phyloP scores from a whole-genome alignment of 2,329 filamentous ascomycete genomes.

The Neoscytalidium dimidiatum region DNA sequence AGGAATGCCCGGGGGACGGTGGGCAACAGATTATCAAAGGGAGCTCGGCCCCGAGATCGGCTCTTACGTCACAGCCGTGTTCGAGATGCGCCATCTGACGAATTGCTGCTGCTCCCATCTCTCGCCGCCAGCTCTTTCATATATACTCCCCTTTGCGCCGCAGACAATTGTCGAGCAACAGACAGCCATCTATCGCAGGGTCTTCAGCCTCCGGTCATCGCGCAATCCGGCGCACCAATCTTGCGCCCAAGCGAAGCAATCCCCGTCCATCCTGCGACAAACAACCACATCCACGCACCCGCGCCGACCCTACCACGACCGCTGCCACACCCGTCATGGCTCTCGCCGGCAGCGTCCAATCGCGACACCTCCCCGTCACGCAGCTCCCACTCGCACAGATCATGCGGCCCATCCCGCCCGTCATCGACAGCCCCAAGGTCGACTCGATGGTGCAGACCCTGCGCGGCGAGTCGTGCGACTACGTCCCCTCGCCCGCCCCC shows the following conservation, averaged over 20 bases:
- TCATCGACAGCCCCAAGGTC: conserved; percentile 21
- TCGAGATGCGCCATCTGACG: conserved; percentile 7
- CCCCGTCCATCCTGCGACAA: not conserved
- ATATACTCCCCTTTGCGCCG: not conserved
- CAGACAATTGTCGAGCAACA: not conserved
- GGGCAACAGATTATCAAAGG: conserved; percentile 5
- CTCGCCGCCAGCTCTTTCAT: not conserved
- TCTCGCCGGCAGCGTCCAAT: conserved; percentile 20
- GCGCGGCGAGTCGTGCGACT: conserved; percentile 13
- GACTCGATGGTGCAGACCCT: conserved; percentile 23
- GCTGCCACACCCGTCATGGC: conserved; percentile 6
- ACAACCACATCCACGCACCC: not conserved
- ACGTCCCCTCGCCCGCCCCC: conserved; percentile 17
- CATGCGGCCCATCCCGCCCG: conserved; percentile 21
- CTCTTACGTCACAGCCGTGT: conserved; percentile 17
- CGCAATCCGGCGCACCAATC: not conserved
- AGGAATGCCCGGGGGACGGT: not conserved
- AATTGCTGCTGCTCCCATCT: not conserved
- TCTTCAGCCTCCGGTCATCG: not conserved
- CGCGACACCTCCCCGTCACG: conserved; percentile 16
- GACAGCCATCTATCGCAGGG: not conserved
- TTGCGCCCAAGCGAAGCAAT: not conserved
- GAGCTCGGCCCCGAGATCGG: conserved; percentile 5
- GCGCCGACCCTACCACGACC: not conserved
- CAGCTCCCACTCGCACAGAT: conserved; percentile 13